Conservation (phyloP, 371 early-diverging fungal genomes). For the Conidiobolus incongruus region DNA sequence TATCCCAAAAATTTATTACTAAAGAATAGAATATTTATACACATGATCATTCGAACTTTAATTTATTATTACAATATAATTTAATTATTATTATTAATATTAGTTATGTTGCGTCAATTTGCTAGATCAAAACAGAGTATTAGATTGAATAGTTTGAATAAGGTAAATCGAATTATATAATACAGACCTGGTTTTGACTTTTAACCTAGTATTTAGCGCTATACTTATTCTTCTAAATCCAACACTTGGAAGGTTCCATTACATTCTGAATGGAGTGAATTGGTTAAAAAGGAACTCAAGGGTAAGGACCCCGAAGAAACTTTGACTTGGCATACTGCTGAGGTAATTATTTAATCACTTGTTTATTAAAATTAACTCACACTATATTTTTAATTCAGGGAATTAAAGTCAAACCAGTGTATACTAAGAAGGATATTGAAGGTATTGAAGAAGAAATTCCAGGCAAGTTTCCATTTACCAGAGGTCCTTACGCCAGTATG, state of each 20-base stretch:
- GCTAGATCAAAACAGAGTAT: too few relatives aligned
- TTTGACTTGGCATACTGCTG: conserved; percentile 56
- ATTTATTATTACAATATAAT: too few relatives aligned
- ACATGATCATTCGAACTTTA: too few relatives aligned
- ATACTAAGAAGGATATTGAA: conserved; percentile 39
- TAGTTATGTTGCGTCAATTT: too few relatives aligned
- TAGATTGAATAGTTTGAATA: too few relatives aligned
- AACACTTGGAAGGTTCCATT: conserved; percentile 10
- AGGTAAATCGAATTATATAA: too few relatives aligned
- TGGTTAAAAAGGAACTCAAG: conserved; percentile 60
- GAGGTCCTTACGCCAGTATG: conserved; percentile 77
- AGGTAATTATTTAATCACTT: conserved; percentile 11
- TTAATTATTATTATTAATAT: too few relatives aligned
- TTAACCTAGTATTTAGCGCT: background rate
- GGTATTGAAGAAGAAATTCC: conserved; percentile 37
- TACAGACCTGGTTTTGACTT: too few relatives aligned
- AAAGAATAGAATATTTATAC: too few relatives aligned
- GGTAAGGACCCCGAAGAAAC: conserved; percentile 46
- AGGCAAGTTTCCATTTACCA: conserved; percentile 59
- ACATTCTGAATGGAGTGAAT: conserved; percentile 35
- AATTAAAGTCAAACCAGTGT: conserved; percentile 59
- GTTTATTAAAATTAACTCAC: background rate
- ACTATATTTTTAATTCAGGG: conserved; percentile 23
- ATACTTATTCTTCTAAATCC: background rate
- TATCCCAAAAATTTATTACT: too few relatives aligned